Conservation (phyloP, 2,329 filamentous ascomycete species). For the Podosphaera xanthii region DNA sequence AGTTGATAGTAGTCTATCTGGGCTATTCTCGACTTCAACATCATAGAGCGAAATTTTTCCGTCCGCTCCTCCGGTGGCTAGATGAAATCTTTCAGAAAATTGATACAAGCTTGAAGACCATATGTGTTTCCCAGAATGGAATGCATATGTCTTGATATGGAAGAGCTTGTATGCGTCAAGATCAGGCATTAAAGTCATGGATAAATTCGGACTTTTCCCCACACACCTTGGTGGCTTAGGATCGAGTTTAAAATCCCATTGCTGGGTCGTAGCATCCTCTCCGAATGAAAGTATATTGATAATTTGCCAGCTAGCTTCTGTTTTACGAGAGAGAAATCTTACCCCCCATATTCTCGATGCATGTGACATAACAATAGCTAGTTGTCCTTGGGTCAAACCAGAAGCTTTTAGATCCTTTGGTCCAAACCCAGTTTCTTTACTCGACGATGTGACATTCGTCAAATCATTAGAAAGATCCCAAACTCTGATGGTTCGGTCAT, state of each 20-base stretch:
- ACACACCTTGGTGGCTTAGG: background rate
- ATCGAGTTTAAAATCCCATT: conserved; percentile 28
- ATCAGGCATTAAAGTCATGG: background rate
- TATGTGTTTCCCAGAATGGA: conserved; percentile 73
- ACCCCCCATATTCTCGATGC: conserved; percentile 76
- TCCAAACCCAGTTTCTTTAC: conserved; percentile 40
- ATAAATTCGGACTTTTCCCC: background rate
- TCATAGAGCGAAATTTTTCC: conserved; percentile 31
- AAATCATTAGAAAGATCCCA: conserved; percentile 42
- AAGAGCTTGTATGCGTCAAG: background rate
- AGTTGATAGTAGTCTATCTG: too few relatives aligned
- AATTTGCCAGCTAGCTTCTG: conserved; percentile 1
- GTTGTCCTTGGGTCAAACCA: conserved; percentile 20
- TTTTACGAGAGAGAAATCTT: conserved; percentile 29
- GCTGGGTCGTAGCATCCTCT: conserved; percentile 58
- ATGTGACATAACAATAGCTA: conserved; percentile 69
- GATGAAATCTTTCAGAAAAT: background rate
- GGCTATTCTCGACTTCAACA: background rate
- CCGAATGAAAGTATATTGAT: conserved; percentile 53
- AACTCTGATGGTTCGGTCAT: conserved; percentile 71
- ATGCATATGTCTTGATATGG: conserved; percentile 20
- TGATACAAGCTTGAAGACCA: conserved; percentile 45
- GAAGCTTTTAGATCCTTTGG: conserved; percentile 17
- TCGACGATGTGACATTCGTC: background rate
- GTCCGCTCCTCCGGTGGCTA: conserved; percentile 66